These are phyloP conservation scores for Eudorina sp. DNA, from an alignment of 139 green algal species.

Conservation along the genomic window DNA sequence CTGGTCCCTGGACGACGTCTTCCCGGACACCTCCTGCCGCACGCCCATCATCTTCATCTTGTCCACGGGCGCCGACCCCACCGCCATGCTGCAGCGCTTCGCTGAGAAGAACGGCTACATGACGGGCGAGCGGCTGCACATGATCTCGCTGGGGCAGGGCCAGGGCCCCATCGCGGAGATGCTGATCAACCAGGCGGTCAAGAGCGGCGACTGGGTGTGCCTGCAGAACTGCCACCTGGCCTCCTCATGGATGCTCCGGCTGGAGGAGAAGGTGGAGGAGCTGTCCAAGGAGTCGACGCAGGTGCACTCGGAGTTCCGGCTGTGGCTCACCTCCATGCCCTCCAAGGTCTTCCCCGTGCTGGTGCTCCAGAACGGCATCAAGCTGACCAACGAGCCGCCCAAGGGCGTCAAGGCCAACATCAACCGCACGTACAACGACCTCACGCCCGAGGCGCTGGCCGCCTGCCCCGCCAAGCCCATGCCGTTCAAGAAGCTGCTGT, in stretches of 20 bases:
- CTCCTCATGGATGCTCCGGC: conserved; percentile 84
- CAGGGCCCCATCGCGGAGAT: conserved; percentile 84
- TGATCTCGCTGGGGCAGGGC: conserved; percentile 88
- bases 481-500: conserved; percentile 82
- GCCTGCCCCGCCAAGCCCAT: conserved; percentile 63
- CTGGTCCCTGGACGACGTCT: conserved; percentile 89
- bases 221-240: conserved; percentile 95
- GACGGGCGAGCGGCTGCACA: conserved; percentile 79
- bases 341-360: conserved; percentile 78
- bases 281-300: conserved; percentile 42
- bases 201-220: conserved; percentile 87
- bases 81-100: conserved; percentile 84
- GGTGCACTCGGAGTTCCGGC: conserved; percentile 82
- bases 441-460: conserved; percentile 68
- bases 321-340: conserved; percentile 90
- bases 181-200: conserved; percentile 74
- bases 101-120: conserved; percentile 72
- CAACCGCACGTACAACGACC: conserved; percentile 74
- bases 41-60: conserved; percentile 92
- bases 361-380: conserved; percentile 83
- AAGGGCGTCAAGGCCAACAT: conserved; percentile 85
- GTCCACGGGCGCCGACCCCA: conserved; percentile 87
- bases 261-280: conserved; percentile 73
- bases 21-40: conserved; percentile 76
- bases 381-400: conserved; percentile 87